These are phyloP conservation scores for Brassica rapa DNA, from an alignment of 345 rosid genomes.

Conservation along the genomic window DNA sequence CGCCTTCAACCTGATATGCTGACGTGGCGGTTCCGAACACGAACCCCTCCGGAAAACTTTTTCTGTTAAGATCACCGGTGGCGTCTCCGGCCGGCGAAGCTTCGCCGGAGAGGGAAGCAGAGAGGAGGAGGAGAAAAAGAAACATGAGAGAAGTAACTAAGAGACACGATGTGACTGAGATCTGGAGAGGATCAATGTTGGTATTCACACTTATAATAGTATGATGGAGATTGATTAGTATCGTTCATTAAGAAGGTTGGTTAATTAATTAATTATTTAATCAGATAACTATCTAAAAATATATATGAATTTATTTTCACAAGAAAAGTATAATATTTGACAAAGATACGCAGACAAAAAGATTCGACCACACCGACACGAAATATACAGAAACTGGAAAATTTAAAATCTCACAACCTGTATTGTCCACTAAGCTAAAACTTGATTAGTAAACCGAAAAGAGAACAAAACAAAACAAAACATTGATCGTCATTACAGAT, in stretches of 20 bases:
- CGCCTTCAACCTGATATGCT: conserved; percentile 98
- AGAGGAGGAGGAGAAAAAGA: conserved; percentile 25
- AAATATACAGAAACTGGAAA: background rate
- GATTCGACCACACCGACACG: background rate
- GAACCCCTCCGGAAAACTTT: conserved; percentile 64
- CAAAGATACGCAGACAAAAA: background rate
- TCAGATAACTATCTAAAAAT: background rate
- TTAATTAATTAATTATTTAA: background rate
- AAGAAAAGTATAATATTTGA: background rate
- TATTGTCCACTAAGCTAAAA: too few species aligned
- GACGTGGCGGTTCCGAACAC: conserved; percentile 91
- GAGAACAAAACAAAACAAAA: too few species aligned
- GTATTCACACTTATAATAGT: background rate
- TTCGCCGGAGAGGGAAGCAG: conserved; percentile 31
- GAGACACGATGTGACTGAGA: background rate
- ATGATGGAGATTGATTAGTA: background rate
- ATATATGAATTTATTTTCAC: background rate
- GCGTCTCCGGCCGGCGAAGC: conserved; percentile 42
- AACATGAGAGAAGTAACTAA: background rate
- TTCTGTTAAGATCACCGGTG: conserved; percentile 70
- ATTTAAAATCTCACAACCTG: background rate
- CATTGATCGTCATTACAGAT: too few species aligned
- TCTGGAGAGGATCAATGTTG: background rate
- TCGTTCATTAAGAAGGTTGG: background rate
- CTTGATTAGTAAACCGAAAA: too few species aligned